Percentiles rank a stretch among this genome's conserved stretches.
Conservation (phyloP, 176 grass and related monocot genomes). For the Raddia distichophylla region DNA sequence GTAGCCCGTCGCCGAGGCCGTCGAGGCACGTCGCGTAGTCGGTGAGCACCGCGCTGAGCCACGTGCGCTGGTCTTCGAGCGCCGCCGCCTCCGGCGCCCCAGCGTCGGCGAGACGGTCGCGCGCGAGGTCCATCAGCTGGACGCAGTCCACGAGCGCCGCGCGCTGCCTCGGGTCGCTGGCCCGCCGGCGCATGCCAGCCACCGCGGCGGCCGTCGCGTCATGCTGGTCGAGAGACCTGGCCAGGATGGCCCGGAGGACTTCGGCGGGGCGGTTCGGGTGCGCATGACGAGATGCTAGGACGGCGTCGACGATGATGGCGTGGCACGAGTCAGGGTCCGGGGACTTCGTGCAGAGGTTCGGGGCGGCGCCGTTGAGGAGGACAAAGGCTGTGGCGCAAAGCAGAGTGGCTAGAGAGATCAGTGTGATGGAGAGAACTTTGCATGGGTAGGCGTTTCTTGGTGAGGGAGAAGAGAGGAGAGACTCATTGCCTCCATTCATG, state of each 20-base stretch:
- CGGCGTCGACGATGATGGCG: conserved; percentile 40
- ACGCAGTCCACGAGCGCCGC: conserved; percentile 55
- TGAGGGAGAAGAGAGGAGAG: conserved; percentile 43
- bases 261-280: background rate
- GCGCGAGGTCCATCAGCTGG: conserved; percentile 55
- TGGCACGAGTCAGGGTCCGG: conserved; percentile 52
- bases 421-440: conserved; percentile 20
- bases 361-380: background rate
- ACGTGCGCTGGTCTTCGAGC: conserved; percentile 39
- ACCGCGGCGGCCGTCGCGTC: conserved; percentile 30
- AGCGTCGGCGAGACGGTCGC: conserved; percentile 47
- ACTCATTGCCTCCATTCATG: conserved; percentile 37
- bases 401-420: conserved; percentile 31
- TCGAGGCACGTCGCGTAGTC: conserved; percentile 54
- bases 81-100: background rate
- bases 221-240: conserved; percentile 35
- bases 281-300: background rate
- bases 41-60: conserved; percentile 60
- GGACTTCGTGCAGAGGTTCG: conserved; percentile 53
- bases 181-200: background rate
- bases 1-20: conserved; percentile 4
- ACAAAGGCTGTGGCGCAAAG: conserved; percentile 32
- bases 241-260: conserved; percentile 45
- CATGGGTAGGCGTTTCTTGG: background rate
- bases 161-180: conserved; percentile 9